Evolutionary conservation across 495 filamentous ascomycete species (phyloP).

Genomic region (Penicillium steckii): DNA sequence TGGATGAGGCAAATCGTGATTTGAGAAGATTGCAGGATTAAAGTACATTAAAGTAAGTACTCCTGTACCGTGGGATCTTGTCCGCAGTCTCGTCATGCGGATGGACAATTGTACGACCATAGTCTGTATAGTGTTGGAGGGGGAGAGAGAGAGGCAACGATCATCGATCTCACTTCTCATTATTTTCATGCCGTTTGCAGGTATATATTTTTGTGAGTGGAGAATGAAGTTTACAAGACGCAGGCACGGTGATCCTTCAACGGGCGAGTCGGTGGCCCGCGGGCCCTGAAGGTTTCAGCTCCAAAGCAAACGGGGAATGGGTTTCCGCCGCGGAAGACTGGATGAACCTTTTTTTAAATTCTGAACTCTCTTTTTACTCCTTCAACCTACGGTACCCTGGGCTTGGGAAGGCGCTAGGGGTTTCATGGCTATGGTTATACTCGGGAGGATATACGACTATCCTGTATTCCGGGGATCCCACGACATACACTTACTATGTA

Average conservation of each 20-base stretch:
- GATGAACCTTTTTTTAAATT: too few relatives aligned
- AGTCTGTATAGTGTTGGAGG: too few relatives aligned
- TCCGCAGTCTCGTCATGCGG: slow-evolving; percentile 14
- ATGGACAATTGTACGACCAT: slow-evolving; percentile 4
- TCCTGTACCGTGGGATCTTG: slow-evolving; percentile 15
- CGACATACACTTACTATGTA: too few relatives aligned
- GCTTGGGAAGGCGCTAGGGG: neutral
- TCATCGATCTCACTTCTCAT: slow-evolving; percentile 17
- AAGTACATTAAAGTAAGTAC: slow-evolving; percentile 15
- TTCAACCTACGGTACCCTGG: neutral
- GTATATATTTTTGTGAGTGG: too few relatives aligned
- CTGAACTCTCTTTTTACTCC: slow-evolving; percentile 6
- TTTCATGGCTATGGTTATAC: neutral
- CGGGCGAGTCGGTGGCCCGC: slow-evolving; percentile 17
- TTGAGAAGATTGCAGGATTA: neutral
- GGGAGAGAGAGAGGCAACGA: slow-evolving; percentile 8
- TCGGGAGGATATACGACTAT: neutral
- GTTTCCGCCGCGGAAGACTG: neutral
- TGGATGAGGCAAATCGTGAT: neutral
- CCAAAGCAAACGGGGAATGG: neutral
- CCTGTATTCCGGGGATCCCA: neutral
- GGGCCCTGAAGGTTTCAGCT: slow-evolving; percentile 23
- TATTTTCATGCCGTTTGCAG: slow-evolving; percentile 19
- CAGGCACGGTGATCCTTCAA: slow-evolving; percentile 19
- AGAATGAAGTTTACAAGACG: slow-evolving; percentile 15